Conservation (phyloP, 257 asterid genomes). For the Cynanchum wilfordii region DNA sequence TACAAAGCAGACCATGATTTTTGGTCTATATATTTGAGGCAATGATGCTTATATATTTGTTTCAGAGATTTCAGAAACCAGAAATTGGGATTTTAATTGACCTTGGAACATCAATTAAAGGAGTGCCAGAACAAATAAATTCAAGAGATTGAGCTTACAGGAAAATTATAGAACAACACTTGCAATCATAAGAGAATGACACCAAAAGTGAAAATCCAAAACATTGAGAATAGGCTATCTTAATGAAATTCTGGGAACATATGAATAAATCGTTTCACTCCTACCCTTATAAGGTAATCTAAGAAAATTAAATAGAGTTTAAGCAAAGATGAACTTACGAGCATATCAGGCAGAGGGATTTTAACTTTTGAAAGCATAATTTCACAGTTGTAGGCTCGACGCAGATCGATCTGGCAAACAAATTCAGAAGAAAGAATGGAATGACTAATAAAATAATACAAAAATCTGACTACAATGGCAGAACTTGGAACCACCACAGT, state of each 20-base stretch:
- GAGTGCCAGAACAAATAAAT: background rate
- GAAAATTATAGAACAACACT: background rate
- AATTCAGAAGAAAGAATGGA: background rate
- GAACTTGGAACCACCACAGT: background rate
- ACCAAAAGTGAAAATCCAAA: background rate
- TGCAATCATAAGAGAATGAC: background rate
- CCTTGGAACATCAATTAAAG: background rate
- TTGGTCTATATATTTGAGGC: background rate
- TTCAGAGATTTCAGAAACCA: background rate
- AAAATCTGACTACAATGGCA: background rate
- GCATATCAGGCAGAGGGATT: conserved; percentile 90
- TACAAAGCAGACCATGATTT: background rate
- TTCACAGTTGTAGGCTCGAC: conserved; percentile 96
- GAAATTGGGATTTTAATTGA: background rate
- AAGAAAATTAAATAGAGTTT: background rate
- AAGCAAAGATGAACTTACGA: conserved; percentile 55
- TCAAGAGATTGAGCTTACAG: background rate
- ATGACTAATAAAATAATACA: background rate
- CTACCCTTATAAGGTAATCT: background rate
- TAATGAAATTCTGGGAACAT: no score
- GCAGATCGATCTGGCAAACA: conserved; percentile 72
- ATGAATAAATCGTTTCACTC: background rate
- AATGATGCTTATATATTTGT: background rate
- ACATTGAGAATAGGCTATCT: background rate
- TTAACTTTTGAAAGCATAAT: conserved; percentile 96